Base-by-base conservation (phyloP, 306 rosid genomes). In the Coriaria nepalensis region DNA sequence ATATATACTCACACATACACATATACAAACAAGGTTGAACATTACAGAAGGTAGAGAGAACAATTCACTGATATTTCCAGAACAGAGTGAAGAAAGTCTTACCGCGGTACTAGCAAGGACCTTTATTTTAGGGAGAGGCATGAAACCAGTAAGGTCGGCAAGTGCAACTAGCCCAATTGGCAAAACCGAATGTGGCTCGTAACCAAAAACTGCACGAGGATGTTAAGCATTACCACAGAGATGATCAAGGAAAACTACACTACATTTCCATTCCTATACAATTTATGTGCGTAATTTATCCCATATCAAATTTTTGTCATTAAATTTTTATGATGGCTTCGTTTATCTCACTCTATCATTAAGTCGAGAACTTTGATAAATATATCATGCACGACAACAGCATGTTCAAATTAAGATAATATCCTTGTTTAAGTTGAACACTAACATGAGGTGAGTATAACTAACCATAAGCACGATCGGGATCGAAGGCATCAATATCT, bases 41-140 rank as follows among this genome's bases (percentile, higher is more conserved):
- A 36, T 33, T 33, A 41, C 9, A 20, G 15, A 46, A 45, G 15
- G 5, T 32, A 29, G 13, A 46, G 10, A 10, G 35, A 43, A 14
- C 13, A 45, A 54, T 13, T 13, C 55, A 7, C 37, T 40, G 37
- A 53, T 50, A 53, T 38, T 14, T 35, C 52, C n/a, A 39, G 8
- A 62, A 54, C 14, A 10, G 45, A 45, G 50, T 35, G 40, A 37
- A 29, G 55, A 68, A 62, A 73, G 50, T 48, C 93, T 81, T 71
- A 90, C 98, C 37, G 94, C 95, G 12, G 73, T 78, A 78, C 98
- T 90, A 6, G 98, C 98, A 52, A 90, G 95, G 75, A 82, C 87
- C 67, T 79, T 90, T 35, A 90, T 73, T 61, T 81, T 90, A 20
- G 82, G 77, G 52, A 90, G 92, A 33, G 95, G 95, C 87, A 90